Evolutionary conservation across 345 rosid genomes (phyloP).

Genomic region (Carallia brachiata): DNA sequence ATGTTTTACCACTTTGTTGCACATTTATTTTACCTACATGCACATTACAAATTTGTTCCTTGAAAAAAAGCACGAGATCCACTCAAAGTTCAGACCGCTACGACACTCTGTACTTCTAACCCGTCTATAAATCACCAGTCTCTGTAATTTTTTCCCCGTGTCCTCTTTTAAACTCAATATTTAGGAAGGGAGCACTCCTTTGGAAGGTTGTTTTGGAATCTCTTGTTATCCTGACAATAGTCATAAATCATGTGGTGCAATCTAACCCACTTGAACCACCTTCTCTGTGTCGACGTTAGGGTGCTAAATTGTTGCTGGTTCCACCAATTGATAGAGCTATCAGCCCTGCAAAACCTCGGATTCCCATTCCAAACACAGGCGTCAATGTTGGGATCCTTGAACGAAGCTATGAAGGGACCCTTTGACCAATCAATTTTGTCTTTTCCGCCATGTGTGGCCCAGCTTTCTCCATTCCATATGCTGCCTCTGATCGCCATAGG

Average conservation of each 20-base stretch:
- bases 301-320: conserved; percentile 42
- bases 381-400: conserved; percentile 58
- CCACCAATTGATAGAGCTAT: conserved; percentile 69
- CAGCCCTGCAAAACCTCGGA: conserved; percentile 55
- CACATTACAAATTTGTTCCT: too few species aligned
- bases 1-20: too few species aligned
- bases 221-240: conserved; percentile 62
- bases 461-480: conserved; percentile 85
- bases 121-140: neutral
- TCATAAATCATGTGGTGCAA: conserved; percentile 72
- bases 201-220: conserved; percentile 68
- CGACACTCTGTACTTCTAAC: too few species aligned
- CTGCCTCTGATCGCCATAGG: conserved; percentile 65
- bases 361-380: conserved; percentile 73
- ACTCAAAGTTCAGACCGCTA: too few species aligned
- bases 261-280: conserved; percentile 86
- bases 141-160: too few species aligned
- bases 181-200: conserved; percentile 76
- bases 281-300: conserved; percentile 50
- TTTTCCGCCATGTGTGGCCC: conserved; percentile 83
- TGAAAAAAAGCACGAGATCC: too few species aligned
- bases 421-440: conserved; percentile 78
- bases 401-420: conserved; percentile 70
- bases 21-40: too few species aligned
- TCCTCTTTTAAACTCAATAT: conserved; percentile 25